Conservation (phyloP, 139 green algal genomes). For the Chlamydomonas applanata region DNA sequence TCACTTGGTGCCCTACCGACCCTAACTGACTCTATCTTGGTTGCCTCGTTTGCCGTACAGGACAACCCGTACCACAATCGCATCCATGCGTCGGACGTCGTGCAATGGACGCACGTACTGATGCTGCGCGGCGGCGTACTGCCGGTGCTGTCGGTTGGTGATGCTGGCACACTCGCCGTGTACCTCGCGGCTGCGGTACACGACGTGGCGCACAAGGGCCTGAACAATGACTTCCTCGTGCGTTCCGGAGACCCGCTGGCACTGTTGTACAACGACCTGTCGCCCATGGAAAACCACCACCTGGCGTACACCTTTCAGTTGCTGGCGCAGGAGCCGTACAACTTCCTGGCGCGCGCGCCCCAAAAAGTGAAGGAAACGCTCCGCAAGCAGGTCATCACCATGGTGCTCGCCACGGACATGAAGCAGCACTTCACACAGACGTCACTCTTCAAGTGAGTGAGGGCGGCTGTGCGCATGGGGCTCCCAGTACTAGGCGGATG, state of each 20-base stretch:
- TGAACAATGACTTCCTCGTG: slow-evolving; percentile 62
- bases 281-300: slow-evolving; percentile 52
- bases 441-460: slow-evolving; percentile 15
- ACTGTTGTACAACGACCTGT: slow-evolving; percentile 58
- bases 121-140: slow-evolving; percentile 32
- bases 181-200: slow-evolving; percentile 42
- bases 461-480: neutral
- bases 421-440: slow-evolving; percentile 54
- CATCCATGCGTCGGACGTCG: slow-evolving; percentile 41
- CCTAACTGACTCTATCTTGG: neutral
- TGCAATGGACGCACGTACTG: slow-evolving; percentile 41
- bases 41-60: neutral
- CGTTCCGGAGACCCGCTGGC: slow-evolving; percentile 38
- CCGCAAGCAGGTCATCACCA: slow-evolving; percentile 53
- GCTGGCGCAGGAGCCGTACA: slow-evolving; percentile 22
- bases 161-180: slow-evolving; percentile 26
- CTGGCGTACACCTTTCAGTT: slow-evolving; percentile 26
- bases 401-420: slow-evolving; percentile 68
- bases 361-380: slow-evolving; percentile 24
- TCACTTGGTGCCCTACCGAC: too few relatives aligned
- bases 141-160: neutral
- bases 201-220: slow-evolving; percentile 48
- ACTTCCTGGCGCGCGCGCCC: slow-evolving; percentile 24
- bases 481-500: neutral
- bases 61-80: slow-evolving; percentile 11